phyloP scores from a whole-genome alignment of 805 yeast genomes.

The Candida nanaspora region DNA sequence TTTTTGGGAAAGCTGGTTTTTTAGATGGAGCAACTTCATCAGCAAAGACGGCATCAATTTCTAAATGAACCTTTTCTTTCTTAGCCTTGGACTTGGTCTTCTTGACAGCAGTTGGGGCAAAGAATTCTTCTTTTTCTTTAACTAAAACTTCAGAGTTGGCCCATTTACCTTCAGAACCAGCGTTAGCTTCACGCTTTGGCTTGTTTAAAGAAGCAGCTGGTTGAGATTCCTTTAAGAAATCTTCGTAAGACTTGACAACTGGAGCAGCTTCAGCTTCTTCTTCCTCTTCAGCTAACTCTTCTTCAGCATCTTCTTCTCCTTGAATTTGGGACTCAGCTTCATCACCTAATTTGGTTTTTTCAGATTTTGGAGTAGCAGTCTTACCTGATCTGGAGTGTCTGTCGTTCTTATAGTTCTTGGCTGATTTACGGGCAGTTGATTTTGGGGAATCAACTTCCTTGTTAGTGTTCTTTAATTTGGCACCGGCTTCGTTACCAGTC shows the following conservation, averaged over 20 bases:
- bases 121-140: slow-evolving; percentile 56
- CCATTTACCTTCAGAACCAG: slow-evolving; percentile 49
- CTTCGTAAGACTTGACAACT: slow-evolving; percentile 68
- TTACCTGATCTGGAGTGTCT: slow-evolving; percentile 83
- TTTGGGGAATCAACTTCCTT: slow-evolving; percentile 51
- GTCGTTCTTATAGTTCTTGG: slow-evolving; percentile 56
- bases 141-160: slow-evolving; percentile 52
- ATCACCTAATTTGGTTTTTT: slow-evolving; percentile 86
- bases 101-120: slow-evolving; percentile 59
- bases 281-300: slow-evolving; percentile 28
- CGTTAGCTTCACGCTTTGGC: slow-evolving; percentile 44
- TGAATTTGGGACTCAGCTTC: slow-evolving; percentile 42
- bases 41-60: slow-evolving; percentile 65
- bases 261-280: slow-evolving; percentile 40
- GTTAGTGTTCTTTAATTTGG: slow-evolving; percentile 69
- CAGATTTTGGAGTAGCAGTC: slow-evolving; percentile 78
- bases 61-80: slow-evolving; percentile 77
- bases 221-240: slow-evolving; percentile 57
- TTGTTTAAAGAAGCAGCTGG: slow-evolving; percentile 13
- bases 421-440: slow-evolving; percentile 34
- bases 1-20: slow-evolving; percentile 28
- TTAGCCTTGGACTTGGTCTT: slow-evolving; percentile 61
- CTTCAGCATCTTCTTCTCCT: slow-evolving; percentile 56
- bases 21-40: slow-evolving; percentile 38
- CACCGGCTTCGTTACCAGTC: slow-evolving; percentile 86